phyloP scores from a whole-genome alignment of 2,329 filamentous ascomycete genomes.

The Aspergillus neoniger region DNA sequence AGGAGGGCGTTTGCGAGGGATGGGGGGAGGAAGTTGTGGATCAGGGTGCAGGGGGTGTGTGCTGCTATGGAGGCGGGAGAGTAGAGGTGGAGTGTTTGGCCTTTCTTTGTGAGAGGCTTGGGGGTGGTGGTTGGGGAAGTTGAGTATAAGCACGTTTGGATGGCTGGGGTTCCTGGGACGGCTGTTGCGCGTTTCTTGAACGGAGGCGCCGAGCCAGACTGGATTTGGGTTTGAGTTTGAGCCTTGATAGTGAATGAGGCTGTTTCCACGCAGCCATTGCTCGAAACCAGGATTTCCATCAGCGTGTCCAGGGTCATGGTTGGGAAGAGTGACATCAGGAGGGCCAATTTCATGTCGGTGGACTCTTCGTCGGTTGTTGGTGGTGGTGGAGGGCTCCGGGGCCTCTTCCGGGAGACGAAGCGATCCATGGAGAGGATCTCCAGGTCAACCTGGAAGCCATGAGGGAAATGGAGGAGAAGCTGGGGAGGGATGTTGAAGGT shows the following conservation, averaged over 20 bases:
- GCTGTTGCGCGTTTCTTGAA: slow-evolving; percentile 40
- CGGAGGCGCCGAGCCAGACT: slow-evolving; percentile 4
- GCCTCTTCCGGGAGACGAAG: slow-evolving; percentile 42
- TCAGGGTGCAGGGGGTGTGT: slow-evolving; percentile 86
- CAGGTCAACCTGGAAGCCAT: slow-evolving; percentile 26
- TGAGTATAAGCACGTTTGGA: slow-evolving; percentile 65
- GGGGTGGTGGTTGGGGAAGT: slow-evolving; percentile 46
- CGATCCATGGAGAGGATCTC: slow-evolving; percentile 41
- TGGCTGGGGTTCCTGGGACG: slow-evolving; percentile 44
- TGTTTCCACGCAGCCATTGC: slow-evolving; percentile 72
- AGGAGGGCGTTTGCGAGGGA: slow-evolving; percentile 74
- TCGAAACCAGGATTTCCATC: slow-evolving; percentile 75
- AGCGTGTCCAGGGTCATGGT: slow-evolving; percentile 64
- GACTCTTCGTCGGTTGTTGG: slow-evolving; percentile 63
- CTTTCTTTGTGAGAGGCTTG: slow-evolving; percentile 66
- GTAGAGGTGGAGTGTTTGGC: slow-evolving; percentile 80
- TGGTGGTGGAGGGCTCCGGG: slow-evolving; percentile 20
- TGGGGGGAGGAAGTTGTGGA: slow-evolving; percentile 82
- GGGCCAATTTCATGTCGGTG: slow-evolving; percentile 85
- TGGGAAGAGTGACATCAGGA: slow-evolving; percentile 76
- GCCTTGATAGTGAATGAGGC: slow-evolving; percentile 60
- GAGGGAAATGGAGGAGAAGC: not conserved
- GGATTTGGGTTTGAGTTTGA: slow-evolving; percentile 15
- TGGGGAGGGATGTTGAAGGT: not conserved
- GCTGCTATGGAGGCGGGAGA: slow-evolving; percentile 76